Conservation (phyloP, 352 stramenopile genomes). For the Pythium monospermum region DNA sequence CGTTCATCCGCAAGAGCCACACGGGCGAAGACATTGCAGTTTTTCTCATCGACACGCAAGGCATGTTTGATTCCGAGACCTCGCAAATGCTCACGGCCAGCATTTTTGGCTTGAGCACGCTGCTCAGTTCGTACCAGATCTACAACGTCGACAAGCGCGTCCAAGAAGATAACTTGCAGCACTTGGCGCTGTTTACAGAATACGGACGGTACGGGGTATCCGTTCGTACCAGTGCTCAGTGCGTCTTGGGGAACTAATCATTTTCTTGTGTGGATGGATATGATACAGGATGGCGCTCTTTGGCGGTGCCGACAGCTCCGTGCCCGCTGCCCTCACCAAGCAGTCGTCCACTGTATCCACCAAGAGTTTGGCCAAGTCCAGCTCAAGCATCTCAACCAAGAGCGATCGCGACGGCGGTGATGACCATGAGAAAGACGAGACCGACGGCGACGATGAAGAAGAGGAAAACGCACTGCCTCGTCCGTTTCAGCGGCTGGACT, state of each 20-base stretch:
- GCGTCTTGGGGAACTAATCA: no score
- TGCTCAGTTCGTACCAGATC: constrained; percentile 97
- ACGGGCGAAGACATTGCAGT: constrained; percentile 90
- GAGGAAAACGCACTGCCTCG: constrained; percentile 32
- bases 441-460: constrained; percentile 20
- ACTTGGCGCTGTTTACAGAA: constrained; percentile 99
- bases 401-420: constrained; percentile 17
- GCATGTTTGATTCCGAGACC: constrained; percentile 99
- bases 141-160: constrained; percentile 99
- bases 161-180: constrained; percentile 99
- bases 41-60: constrained; percentile 98
- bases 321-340: constrained; percentile 19
- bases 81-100: constrained; percentile 97
- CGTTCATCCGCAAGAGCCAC: constrained; percentile 91
- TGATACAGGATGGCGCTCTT: constrained; percentile 66
- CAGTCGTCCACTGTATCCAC: constrained; percentile 14
- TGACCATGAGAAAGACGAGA: constrained; percentile 11
- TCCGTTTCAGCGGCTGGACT: constrained; percentile 98
- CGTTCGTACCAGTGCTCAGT: no score
- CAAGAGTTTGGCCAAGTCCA: constrained; percentile 33
- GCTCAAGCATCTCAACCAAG: constrained; percentile 32
- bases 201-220: constrained; percentile 88
- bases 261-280: neutral
- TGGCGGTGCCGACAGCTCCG: constrained; percentile 33
- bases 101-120: constrained; percentile 98